A percentile compares a stretch with the other conserved stretches of the same genome.
phyloP scores from a whole-genome alignment of 2,329 filamentous ascomycete genomes.

The Trichoderma arundinaceum region DNA sequence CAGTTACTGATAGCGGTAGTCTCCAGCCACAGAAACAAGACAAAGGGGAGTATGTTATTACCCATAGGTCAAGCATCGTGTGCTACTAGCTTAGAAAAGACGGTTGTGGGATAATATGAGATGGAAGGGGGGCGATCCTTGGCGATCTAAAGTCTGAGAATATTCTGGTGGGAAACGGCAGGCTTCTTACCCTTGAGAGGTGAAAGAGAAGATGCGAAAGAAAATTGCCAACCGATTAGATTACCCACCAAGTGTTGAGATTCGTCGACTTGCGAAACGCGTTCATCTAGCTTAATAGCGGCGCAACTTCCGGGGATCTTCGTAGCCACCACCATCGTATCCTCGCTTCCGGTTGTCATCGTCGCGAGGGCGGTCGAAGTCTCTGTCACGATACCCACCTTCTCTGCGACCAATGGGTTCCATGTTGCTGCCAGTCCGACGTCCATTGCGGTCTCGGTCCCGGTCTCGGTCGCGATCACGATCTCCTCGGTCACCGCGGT shows the following conservation, averaged over 20 bases:
- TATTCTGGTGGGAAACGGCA: conserved; percentile 16
- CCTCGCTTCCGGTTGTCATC: conserved; percentile 69
- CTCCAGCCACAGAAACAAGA: conserved; percentile 16
- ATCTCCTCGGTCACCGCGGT: conserved; percentile 48
- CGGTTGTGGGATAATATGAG: not conserved
- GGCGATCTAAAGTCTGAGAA: conserved; percentile 22
- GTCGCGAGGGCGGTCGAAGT: conserved; percentile 62
- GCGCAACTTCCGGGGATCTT: conserved; percentile 73
- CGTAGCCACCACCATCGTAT: conserved; percentile 79
- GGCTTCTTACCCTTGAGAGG: conserved; percentile 30
- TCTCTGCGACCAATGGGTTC: conserved; percentile 78
- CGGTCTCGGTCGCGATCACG: conserved; percentile 47
- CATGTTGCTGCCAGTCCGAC: conserved; percentile 76
- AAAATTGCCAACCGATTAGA: conserved; percentile 26
- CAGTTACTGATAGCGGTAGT: conserved; percentile 10
- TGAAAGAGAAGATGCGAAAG: conserved; percentile 28
- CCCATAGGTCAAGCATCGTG: conserved; percentile 11
- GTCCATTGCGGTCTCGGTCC: conserved; percentile 40
- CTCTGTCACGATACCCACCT: conserved; percentile 57
- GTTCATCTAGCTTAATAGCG: conserved; percentile 57
- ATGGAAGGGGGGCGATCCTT: not conserved
- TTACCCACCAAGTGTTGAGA: conserved; percentile 26
- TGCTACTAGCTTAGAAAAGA: conserved; percentile 16
- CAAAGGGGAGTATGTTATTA: not conserved
- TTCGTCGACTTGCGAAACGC: conserved; percentile 1